These are phyloP conservation scores for Haplographium delicatum DNA, from an alignment of 495 filamentous ascomycete species.

Conservation along the genomic window DNA sequence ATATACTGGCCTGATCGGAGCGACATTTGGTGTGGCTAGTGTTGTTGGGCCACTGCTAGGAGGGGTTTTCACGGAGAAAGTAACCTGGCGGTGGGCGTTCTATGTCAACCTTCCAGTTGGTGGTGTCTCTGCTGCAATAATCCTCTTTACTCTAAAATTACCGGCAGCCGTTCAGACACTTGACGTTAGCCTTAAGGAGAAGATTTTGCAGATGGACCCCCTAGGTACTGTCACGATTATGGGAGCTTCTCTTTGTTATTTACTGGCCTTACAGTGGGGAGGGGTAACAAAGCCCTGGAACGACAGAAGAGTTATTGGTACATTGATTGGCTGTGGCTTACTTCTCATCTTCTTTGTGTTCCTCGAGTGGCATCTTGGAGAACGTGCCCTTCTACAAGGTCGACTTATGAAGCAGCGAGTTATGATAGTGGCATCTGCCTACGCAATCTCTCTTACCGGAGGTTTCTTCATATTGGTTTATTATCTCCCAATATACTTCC, in stretches of 20 bases:
- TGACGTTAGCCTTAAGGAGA: not conserved
- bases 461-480: slow-evolving; percentile 55
- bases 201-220: slow-evolving; percentile 23
- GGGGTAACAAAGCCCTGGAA: slow-evolving; percentile 64
- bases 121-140: slow-evolving; percentile 46
- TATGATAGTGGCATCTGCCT: slow-evolving; percentile 46
- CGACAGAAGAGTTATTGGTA: slow-evolving; percentile 58
- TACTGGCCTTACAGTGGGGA: slow-evolving; percentile 87
- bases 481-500: slow-evolving; percentile 62
- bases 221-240: not conserved
- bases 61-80: slow-evolving; percentile 39
- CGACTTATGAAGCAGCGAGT: slow-evolving; percentile 58
- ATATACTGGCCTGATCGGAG: no score
- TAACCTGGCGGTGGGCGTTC: slow-evolving; percentile 52
- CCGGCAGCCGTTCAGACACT: slow-evolving; percentile 27
- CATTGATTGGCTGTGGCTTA: slow-evolving; percentile 65
- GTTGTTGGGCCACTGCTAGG: slow-evolving; percentile 48
- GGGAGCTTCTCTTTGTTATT: slow-evolving; percentile 57
- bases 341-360: slow-evolving; percentile 53
- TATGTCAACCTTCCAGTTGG: slow-evolving; percentile 53
- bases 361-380: slow-evolving; percentile 58
- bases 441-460: slow-evolving; percentile 45
- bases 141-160: slow-evolving; percentile 46
- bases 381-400: slow-evolving; percentile 55
- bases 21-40: no score